A percentile compares a stretch with the other conserved stretches of the same genome.
These are phyloP conservation scores for Datisca glomerata DNA, from an alignment of 306 rosid genomes.

Conservation along the genomic window DNA sequence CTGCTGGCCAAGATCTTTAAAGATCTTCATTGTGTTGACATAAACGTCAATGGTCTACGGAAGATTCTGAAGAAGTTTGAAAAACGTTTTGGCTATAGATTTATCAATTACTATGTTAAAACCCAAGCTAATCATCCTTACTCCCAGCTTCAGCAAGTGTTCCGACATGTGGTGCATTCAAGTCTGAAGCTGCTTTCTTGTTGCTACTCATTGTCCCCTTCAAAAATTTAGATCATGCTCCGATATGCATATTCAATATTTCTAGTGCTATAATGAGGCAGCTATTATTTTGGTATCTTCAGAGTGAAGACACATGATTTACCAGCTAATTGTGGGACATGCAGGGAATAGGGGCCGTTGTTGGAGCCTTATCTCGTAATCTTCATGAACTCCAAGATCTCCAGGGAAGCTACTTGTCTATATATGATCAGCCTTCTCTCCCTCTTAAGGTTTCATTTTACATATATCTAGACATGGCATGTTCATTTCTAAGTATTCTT, in stretches of 20 bases:
- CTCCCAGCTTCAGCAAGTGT: slow-evolving; percentile 84
- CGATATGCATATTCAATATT: no score
- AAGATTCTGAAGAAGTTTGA: slow-evolving; percentile 91
- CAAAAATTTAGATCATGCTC: no score
- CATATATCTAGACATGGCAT: no score
- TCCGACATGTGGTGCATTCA: slow-evolving; percentile 79
- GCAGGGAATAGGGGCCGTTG: slow-evolving; percentile 86
- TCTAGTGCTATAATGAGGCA: background rate
- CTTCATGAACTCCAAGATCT: slow-evolving; percentile 50
- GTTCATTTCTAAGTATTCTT: no score
- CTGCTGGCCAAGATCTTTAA: slow-evolving; percentile 60
- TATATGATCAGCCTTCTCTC: slow-evolving; percentile 77
- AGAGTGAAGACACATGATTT: background rate
- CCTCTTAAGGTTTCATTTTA: slow-evolving; percentile 61
- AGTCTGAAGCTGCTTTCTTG: background rate
- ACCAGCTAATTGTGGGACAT: slow-evolving; percentile 12
- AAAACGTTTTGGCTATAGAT: slow-evolving; percentile 69
- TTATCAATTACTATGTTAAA: slow-evolving; percentile 78
- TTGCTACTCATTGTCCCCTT: slow-evolving; percentile 4
- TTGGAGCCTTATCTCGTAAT: slow-evolving; percentile 83
- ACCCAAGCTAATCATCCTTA: slow-evolving; percentile 91
- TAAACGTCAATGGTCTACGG: slow-evolving; percentile 75
- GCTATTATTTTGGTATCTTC: background rate
- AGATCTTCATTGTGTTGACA: slow-evolving; percentile 63
- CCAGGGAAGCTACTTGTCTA: slow-evolving; percentile 74